phyloP scores from a whole-genome alignment of 768 basidiomycete species.

The Lentinus brumalis region DNA sequence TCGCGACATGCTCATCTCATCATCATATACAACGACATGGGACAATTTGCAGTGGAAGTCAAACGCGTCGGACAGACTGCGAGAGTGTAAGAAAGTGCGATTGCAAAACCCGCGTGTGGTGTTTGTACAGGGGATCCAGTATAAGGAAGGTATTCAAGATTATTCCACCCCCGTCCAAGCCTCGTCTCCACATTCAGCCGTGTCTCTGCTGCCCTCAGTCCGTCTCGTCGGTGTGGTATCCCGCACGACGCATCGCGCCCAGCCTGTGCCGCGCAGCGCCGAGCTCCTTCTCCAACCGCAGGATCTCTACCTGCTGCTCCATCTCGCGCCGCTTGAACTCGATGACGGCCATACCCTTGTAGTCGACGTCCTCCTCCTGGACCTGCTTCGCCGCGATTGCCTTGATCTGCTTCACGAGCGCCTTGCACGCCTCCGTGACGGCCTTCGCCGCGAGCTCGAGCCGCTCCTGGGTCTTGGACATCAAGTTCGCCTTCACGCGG shows the following conservation, averaged over 20 bases:
- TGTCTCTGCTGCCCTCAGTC: conserved; percentile 16
- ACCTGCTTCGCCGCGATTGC: conserved; percentile 84
- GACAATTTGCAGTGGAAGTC: too few relatives aligned
- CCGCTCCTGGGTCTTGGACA: conserved; percentile 98
- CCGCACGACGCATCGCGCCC: conserved; percentile 85
- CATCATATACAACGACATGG: background rate
- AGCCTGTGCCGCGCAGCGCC: conserved; percentile 81
- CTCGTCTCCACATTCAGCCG: background rate
- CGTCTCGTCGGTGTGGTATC: conserved; percentile 82
- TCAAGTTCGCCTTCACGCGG: conserved; percentile 95
- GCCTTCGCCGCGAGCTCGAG: conserved; percentile 97
- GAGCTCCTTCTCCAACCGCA: conserved; percentile 94
- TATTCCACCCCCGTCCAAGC: background rate
- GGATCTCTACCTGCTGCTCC: conserved; percentile 99
- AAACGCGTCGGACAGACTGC: background rate
- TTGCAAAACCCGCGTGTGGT: background rate
- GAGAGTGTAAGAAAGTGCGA: background rate
- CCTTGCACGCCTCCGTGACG: conserved; percentile 96
- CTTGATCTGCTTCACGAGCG: conserved; percentile 95
- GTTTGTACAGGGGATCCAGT: conserved; percentile 5
- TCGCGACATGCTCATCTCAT: background rate
- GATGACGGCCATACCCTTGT: conserved; percentile 88
- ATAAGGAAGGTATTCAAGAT: background rate
- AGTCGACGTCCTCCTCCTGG: conserved; percentile 79
- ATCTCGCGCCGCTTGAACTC: conserved; percentile 98